Evolutionary conservation across 352 stramenopile genomes (phyloP).

Genomic region (Pythium utonaiense): DNA sequence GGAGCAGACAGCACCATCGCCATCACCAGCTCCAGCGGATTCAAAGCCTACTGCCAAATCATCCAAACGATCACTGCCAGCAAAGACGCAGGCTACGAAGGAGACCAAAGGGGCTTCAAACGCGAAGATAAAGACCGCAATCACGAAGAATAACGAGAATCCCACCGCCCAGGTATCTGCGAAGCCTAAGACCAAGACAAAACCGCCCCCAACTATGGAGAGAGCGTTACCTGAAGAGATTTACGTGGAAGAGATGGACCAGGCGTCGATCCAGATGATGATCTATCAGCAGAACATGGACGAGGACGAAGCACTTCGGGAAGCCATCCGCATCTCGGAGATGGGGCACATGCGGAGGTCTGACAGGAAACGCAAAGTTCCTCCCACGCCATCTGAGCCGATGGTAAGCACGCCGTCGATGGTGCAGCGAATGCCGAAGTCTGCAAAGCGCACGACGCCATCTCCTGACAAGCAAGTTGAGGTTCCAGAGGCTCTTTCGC

Average conservation of each 20-base stretch:
- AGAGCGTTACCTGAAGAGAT: background rate
- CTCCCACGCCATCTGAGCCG: background rate
- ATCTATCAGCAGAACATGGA: slow-evolving; percentile 71
- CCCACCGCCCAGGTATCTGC: background rate
- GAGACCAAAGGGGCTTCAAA: background rate
- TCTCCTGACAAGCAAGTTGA: slow-evolving; percentile 4
- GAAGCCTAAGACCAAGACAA: background rate
- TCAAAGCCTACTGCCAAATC: background rate
- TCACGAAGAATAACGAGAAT: background rate
- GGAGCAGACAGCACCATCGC: slow-evolving; percentile 19
- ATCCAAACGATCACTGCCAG: too few species aligned
- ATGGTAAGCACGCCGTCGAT: background rate
- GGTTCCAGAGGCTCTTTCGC: background rate
- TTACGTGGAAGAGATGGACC: slow-evolving; percentile 27
- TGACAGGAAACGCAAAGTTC: slow-evolving; percentile 23
- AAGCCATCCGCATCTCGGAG: slow-evolving; percentile 65
- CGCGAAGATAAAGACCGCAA: background rate
- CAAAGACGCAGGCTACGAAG: too few species aligned
- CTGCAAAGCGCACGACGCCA: background rate
- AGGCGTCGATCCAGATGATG: slow-evolving; percentile 37
- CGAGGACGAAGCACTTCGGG: slow-evolving; percentile 61
- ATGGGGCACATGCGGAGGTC: slow-evolving; percentile 24
- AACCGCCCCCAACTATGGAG: background rate
- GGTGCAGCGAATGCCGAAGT: background rate
- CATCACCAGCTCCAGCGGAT: background rate